phyloP scores from a whole-genome alignment of 1,284 basidiomycete species.

The Lentinus polychrous region DNA sequence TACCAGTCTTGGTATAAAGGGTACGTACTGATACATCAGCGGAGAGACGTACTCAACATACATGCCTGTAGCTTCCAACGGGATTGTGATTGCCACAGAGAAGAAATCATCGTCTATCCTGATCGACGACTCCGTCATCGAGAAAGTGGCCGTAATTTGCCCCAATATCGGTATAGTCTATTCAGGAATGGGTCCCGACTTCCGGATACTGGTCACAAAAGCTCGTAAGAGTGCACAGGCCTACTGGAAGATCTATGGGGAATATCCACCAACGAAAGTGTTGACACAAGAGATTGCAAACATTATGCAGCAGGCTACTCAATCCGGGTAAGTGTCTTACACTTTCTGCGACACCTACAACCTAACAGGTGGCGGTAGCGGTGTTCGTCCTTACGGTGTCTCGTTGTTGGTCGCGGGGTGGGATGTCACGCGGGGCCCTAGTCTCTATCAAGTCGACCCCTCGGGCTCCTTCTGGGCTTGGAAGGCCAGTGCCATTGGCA shows the following conservation, averaged over 20 bases:
- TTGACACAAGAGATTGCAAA: slow-evolving; percentile 96
- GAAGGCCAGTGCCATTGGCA: slow-evolving; percentile 99
- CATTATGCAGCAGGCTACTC: slow-evolving; percentile 98
- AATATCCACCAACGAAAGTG: slow-evolving; percentile 97
- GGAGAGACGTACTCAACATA: slow-evolving; percentile 6
- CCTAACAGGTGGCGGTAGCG: slow-evolving; percentile 42
- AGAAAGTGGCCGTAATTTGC: slow-evolving; percentile 94
- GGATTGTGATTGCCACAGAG: slow-evolving; percentile 98
- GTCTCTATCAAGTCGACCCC: slow-evolving; percentile 97
- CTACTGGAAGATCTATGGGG: slow-evolving; percentile 99
- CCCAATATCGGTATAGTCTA: slow-evolving; percentile 99
- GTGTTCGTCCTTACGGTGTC: slow-evolving; percentile 97
- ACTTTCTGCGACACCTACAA: slow-evolving; percentile 4
- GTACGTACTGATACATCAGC: slow-evolving; percentile 34
- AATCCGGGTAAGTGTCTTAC: slow-evolving; percentile 74
- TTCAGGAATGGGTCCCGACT: slow-evolving; percentile 99
- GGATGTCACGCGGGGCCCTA: slow-evolving; percentile 88
- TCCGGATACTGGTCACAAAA: slow-evolving; percentile 87
- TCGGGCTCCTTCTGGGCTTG: slow-evolving; percentile 99
- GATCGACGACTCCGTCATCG: slow-evolving; percentile 95
- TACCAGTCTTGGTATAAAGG: slow-evolving; percentile 98
- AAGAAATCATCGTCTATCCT: slow-evolving; percentile 98
- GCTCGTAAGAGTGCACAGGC: slow-evolving; percentile 97
- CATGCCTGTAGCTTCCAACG: slow-evolving; percentile 79
- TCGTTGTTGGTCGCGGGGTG: slow-evolving; percentile 95